Evolutionary conservation across 345 rosid genomes (phyloP).

Genomic region (Citrus medica): DNA sequence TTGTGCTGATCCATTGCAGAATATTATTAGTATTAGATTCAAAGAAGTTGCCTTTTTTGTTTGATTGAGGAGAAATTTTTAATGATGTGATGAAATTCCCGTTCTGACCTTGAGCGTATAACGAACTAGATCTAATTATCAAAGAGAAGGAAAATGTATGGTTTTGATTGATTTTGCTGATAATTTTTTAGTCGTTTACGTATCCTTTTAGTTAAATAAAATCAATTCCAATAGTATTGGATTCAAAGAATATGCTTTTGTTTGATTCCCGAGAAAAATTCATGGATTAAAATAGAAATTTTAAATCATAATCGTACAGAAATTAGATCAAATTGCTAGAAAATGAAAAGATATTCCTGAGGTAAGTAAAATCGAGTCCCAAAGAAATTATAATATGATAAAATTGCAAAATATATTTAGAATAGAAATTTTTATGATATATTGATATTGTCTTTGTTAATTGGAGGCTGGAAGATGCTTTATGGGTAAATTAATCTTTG

Average conservation of each 20-base stretch:
- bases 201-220: too few species aligned
- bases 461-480: not conserved
- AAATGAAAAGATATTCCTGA: not conserved
- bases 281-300: too few species aligned
- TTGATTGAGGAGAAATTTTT: not conserved
- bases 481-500: not conserved
- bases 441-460: not conserved
- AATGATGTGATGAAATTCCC: not conserved
- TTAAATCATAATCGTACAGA: too few species aligned
- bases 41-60: not conserved
- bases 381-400: too few species aligned
- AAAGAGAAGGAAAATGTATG: not conserved
- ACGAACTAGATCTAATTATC: not conserved
- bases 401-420: too few species aligned
- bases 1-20: not conserved
- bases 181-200: not conserved
- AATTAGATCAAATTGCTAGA: too few species aligned
- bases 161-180: not conserved
- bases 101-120: not conserved
- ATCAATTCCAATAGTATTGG: too few species aligned
- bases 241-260: not conserved
- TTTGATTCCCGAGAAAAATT: too few species aligned
- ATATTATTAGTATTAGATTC: not conserved
- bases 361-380: not conserved
- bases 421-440: not conserved